phyloP scores from a whole-genome alignment of 352 stramenopile species.

The Phytophthora vignae region DNA sequence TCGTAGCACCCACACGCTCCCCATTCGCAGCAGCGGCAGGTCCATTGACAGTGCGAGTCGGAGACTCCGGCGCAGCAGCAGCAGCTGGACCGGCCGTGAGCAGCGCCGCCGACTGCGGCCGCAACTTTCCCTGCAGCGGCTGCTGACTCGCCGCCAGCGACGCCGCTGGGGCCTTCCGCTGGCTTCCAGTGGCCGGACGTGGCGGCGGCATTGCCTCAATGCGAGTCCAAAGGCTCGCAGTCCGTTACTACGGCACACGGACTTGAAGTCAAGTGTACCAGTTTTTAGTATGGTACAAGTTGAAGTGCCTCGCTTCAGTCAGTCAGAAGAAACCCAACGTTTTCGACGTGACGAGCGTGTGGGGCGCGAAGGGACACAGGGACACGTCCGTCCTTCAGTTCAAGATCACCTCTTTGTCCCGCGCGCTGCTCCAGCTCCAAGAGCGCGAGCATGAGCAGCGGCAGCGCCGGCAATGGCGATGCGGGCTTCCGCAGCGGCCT shows the following conservation, averaged over 20 bases:
- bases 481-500: slow-evolving; percentile 31
- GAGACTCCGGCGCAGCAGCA: slow-evolving; percentile 11
- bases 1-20: slow-evolving; percentile 62
- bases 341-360: too few species aligned
- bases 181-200: slow-evolving; percentile 24
- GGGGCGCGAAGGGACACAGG: too few species aligned
- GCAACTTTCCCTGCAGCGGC: slow-evolving; percentile 42
- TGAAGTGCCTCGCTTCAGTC: too few species aligned
- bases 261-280: neutral
- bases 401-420: too few species aligned
- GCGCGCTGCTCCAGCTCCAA: too few species aligned
- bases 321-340: neutral
- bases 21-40: slow-evolving; percentile 31
- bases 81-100: slow-evolving; percentile 4
- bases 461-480: slow-evolving; percentile 8
- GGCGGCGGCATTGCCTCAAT: slow-evolving; percentile 17
- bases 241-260: slow-evolving; percentile 8
- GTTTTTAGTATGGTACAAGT: too few species aligned
- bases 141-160: slow-evolving; percentile 16
- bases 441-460: neutral
- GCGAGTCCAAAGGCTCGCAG: neutral
- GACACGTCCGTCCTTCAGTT: too few species aligned
- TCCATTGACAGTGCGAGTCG: neutral
- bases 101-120: slow-evolving; percentile 51
- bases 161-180: slow-evolving; percentile 12